Base-by-base conservation (phyloP, 208 protist genomes). In the Acanthamoeba healyi region DNA sequence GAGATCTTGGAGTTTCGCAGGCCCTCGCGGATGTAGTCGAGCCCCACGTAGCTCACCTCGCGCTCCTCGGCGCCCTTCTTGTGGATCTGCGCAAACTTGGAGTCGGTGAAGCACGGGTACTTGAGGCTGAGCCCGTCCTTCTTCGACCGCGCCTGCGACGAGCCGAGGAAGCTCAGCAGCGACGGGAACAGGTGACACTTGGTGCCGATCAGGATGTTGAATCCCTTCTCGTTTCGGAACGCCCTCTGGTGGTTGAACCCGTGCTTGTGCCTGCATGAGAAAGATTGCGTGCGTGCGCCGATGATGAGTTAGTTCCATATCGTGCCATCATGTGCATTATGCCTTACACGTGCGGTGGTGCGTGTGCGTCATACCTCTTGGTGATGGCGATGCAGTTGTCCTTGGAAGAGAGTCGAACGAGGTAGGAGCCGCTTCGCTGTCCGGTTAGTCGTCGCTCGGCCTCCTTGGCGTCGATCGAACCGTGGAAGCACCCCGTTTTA, bases 201-300 rank as follows among this genome's bases (percentile, higher is more conserved):
- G 42, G 40, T 56, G 26, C 74, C 74, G 74, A 84, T 56, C 74
- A 58, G 74, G 26, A 84, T 84, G 32, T 84, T 84, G 74, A 84
- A 56, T 9, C 74, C 74, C 74, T 84, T 84, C 0, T 84, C 74
- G n/a, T 84, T 84, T 1, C 74, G 36, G 46, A 84, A 84, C 38
- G 74, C 74, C 10, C 74, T 84, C 46, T 84, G 74, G 42, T 84
- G 74, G 44, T 84, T 84, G 74, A 84, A 84, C 32, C 74, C 74
- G 74, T 84, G 74, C 74, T 84, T 84, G 74, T 84, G 74, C 74
- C 72, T 81, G 38, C n/a, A n/a, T n/a, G n/a, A n/a, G n/a, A n/a
- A n/a, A n/a, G n/a, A n/a, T n/a, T n/a, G n/a, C n/a, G n/a, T n/a
- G n/a, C n/a, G n/a, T n/a, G n/a, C n/a, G n/a, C n/a, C n/a, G n/a